phyloP scores from a whole-genome alignment of 2,329 filamentous ascomycete genomes.

The Aspergillus phoenicis region DNA sequence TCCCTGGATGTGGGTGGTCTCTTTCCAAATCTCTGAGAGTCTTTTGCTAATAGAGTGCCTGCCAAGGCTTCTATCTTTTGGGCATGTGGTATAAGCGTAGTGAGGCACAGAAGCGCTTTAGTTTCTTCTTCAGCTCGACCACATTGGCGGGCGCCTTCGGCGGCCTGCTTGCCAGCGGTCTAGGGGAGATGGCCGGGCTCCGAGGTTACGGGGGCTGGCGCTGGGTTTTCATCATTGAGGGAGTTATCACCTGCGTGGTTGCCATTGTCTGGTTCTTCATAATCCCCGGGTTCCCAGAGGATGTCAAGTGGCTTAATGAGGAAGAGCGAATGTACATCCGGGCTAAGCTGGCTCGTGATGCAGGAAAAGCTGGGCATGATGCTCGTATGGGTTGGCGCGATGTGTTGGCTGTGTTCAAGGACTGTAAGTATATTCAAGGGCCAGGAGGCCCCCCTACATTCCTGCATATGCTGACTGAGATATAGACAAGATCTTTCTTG shows the following conservation, averaged over 20 bases:
- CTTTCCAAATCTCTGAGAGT: background rate
- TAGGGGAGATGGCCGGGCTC: slow-evolving; percentile 59
- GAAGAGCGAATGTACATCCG: slow-evolving; percentile 70
- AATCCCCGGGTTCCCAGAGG: slow-evolving; percentile 74
- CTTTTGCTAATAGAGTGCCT: background rate
- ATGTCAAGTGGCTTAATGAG: slow-evolving; percentile 70
- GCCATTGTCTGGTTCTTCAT: slow-evolving; percentile 64
- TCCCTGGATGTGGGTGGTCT: slow-evolving; percentile 60
- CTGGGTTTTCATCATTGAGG: slow-evolving; percentile 64
- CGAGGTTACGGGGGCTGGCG: slow-evolving; percentile 60
- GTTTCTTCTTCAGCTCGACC: slow-evolving; percentile 84
- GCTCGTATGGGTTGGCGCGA: slow-evolving; percentile 62
- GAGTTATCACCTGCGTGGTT: slow-evolving; percentile 63
- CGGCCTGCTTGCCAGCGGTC: slow-evolving; percentile 61
- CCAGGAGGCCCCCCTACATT: background rate
- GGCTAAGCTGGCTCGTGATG: slow-evolving; percentile 67
- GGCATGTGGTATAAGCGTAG: slow-evolving; percentile 81
- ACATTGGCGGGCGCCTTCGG: slow-evolving; percentile 65
- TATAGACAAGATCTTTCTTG: slow-evolving; percentile 66
- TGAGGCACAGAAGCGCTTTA: slow-evolving; percentile 89
- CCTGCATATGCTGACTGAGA: slow-evolving; percentile 17
- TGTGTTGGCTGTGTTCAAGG: slow-evolving; percentile 66
- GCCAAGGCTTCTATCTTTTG: slow-evolving; percentile 61
- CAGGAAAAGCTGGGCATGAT: slow-evolving; percentile 67
- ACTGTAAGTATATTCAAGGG: slow-evolving; percentile 50